Evolutionary conservation across 805 yeast species (phyloP), one percentile per base, ranked within the genome.

Genomic region (Saturnispora hagleri): DNA sequence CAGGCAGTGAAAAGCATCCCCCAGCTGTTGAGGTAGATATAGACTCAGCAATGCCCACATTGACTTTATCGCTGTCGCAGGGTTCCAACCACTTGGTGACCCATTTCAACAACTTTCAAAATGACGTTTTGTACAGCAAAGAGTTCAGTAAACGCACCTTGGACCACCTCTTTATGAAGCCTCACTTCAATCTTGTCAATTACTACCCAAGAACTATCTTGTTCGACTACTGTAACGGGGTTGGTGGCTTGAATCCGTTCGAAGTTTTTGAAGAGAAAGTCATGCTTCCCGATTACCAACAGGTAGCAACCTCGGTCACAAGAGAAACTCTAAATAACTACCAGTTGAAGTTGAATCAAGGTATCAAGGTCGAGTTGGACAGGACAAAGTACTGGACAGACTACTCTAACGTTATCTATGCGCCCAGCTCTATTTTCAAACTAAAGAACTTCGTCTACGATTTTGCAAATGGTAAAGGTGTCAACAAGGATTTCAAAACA

Each of bases 31-130:
- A 4, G 18, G 13, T n/a, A 22, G 9, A 13, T 17, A 17, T 13
- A 40, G 10, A 9, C 36, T 20, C 24, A 36, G 12, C 18, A 8
- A 33, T 35, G 36, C 22, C 42, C 5, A 70, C 86, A 0, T 64
- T 91, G n/a, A 84, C 80, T 12, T 55, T 89, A 0, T 82, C 95
- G 3, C 69, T 80, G 5, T 86, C 96, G 0, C 90, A 86, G 10
- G 62, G 73, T 20, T 76, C 96, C 0, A 87, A 87, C 59, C 91
- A 86, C 63, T 64, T 87, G n/a, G 65, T 78, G 3, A 77, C 96
- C 0, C 96, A 88, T 59, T 83, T 87, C 62, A 87, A 82, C 71
- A 91, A 93, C 61, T 66, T 77, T 12, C 96, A 89, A 64, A 95
- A 88, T 52, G 66, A 78, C 9, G 81, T 79, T 60, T 73, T 84